phyloP scores from a whole-genome alignment of 1,284 basidiomycete species.

The Stygiomarasmius scandens region DNA sequence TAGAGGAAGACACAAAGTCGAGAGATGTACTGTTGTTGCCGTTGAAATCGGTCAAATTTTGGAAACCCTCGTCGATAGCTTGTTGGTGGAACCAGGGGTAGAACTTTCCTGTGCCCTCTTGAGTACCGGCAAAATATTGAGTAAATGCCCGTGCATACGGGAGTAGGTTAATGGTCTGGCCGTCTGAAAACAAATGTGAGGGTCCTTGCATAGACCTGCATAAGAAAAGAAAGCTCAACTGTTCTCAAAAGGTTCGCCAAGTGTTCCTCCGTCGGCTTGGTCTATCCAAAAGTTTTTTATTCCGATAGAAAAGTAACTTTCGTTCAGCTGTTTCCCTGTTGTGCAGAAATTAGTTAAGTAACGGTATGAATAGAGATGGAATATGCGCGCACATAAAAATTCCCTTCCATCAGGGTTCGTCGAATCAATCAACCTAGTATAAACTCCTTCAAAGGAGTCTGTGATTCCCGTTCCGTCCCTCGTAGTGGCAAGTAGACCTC shows the following conservation, averaged over 20 bases:
- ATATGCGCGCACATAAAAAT: conserved; percentile 29
- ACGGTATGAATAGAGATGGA: not conserved
- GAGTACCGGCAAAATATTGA: conserved; percentile 42
- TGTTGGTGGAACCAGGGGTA: conserved; percentile 46
- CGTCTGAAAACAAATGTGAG: conserved; percentile 27
- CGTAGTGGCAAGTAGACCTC: conserved; percentile 40
- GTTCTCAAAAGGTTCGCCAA: conserved; percentile 42
- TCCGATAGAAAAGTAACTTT: conserved; percentile 45
- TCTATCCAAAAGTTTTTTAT: conserved; percentile 49
- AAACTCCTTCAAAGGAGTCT: conserved; percentile 43
- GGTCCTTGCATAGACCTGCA: too few species aligned
- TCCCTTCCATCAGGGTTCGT: conserved; percentile 36
- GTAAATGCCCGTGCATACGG: conserved; percentile 40
- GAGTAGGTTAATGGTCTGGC: conserved; percentile 35
- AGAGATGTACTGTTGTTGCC: conserved; percentile 32
- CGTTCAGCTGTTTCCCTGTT: conserved; percentile 41
- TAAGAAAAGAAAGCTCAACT: too few species aligned
- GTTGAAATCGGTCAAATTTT: conserved; percentile 12
- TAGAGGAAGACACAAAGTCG: conserved; percentile 16
- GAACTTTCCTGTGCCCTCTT: conserved; percentile 41
- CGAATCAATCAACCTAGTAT: conserved; percentile 38
- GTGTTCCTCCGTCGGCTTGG: conserved; percentile 42
- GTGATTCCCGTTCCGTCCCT: conserved; percentile 42
- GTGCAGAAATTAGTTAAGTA: not conserved
- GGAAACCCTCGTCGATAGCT: conserved; percentile 20